A percentile compares a stretch with the other conserved stretches of the same genome.
Evolutionary conservation across 2,329 filamentous ascomycete species (phyloP).

Genomic region (Diaporthe citrichinensis): DNA sequence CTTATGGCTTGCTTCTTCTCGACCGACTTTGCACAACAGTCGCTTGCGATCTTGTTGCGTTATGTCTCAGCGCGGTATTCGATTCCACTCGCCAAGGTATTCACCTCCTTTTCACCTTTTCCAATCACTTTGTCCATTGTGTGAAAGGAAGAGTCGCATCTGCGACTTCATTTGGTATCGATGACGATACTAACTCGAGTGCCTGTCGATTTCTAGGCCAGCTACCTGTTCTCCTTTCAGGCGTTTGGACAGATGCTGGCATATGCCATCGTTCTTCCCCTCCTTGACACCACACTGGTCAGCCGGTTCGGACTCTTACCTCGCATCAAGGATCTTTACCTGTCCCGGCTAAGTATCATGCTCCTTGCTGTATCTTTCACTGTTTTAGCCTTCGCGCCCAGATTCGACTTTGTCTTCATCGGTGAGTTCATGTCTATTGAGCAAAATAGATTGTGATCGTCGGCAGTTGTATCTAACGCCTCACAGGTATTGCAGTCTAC

Average conservation of each 20-base stretch:
- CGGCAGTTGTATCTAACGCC: not conserved
- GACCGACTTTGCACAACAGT: not conserved
- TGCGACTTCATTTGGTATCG: too few species aligned
- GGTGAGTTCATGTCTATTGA: not conserved
- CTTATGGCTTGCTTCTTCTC: slow-evolving; percentile 17
- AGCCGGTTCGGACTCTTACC: not conserved
- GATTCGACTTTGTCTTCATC: not conserved
- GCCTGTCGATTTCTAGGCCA: not conserved
- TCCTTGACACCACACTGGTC: slow-evolving; percentile 3
- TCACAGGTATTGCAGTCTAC: not conserved
- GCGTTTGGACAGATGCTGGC: slow-evolving; percentile 13
- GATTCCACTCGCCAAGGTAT: not conserved
- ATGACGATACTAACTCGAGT: not conserved
- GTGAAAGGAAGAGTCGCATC: too few species aligned
- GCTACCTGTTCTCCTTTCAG: slow-evolving; percentile 16
- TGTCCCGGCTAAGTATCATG: not conserved
- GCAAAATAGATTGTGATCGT: not conserved
- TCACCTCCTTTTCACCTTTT: not conserved
- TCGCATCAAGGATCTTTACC: slow-evolving; percentile 11
- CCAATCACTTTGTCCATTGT: not conserved
- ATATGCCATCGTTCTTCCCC: slow-evolving; percentile 10
- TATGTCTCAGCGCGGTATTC: slow-evolving; percentile 11
- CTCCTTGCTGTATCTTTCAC: not conserved
- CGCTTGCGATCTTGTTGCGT: not conserved
- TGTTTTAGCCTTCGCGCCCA: not conserved